These are phyloP conservation scores for Rusavskia elegans DNA, from an alignment of 495 filamentous ascomycete species.

Conservation along the genomic window DNA sequence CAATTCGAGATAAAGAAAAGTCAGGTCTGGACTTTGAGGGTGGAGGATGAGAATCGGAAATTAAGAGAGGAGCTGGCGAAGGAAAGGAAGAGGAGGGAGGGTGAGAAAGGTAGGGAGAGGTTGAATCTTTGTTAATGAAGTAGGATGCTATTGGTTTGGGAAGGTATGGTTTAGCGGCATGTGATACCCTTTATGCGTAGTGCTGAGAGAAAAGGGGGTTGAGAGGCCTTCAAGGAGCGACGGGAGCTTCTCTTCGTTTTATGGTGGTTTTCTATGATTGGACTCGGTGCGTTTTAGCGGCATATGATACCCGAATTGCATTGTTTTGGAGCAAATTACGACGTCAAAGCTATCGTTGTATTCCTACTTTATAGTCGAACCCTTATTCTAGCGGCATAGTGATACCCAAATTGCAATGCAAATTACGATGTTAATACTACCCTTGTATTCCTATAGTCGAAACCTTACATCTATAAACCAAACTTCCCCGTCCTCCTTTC, in stretches of 20 bases:
- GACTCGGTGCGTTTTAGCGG: background rate
- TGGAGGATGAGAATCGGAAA: background rate
- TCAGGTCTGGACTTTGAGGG: background rate
- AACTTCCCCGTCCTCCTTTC: background rate
- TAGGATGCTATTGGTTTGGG: background rate
- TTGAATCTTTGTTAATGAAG: background rate
- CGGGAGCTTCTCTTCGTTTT: background rate
- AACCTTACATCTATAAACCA: background rate
- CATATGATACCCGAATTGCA: background rate
- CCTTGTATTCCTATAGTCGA: too few species aligned
- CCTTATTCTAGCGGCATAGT: background rate
- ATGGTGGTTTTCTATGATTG: background rate
- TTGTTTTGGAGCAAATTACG: background rate
- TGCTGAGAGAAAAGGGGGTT: background rate
- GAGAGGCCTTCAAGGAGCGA: background rate
- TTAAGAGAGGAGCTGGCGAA: background rate
- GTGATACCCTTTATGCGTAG: too few species aligned
- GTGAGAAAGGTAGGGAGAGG: background rate
- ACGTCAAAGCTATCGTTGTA: background rate
- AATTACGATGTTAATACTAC: background rate
- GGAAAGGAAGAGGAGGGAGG: background rate
- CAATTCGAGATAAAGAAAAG: background rate
- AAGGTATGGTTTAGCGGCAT: too few species aligned
- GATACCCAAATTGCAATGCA: background rate
- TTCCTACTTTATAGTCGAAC: too few species aligned